These are phyloP conservation scores for Cystofilobasidium capitatum DNA, from an alignment of 768 basidiomycete genomes.

Conservation along the genomic window DNA sequence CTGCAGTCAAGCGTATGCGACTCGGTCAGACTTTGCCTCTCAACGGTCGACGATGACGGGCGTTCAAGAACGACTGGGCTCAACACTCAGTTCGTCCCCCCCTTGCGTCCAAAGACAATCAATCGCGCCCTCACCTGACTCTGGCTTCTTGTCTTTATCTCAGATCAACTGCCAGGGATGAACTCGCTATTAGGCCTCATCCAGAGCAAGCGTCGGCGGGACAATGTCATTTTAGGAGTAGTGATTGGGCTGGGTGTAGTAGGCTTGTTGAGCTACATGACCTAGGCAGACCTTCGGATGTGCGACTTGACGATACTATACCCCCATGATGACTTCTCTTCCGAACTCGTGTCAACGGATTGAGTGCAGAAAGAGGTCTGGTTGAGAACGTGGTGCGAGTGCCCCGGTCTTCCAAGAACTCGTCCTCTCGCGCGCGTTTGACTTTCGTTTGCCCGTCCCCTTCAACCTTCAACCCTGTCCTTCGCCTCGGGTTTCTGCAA, in stretches of 20 bases:
- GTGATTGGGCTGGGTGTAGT: slow-evolving; percentile 80
- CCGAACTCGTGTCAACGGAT: too few species aligned
- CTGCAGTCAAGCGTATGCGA: slow-evolving; percentile 88
- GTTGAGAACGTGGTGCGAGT: not conserved
- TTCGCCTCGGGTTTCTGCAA: too few species aligned
- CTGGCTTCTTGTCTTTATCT: not conserved
- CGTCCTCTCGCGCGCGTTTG: not conserved
- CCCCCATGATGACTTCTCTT: slow-evolving; percentile 5
- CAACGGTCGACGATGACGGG: slow-evolving; percentile 65
- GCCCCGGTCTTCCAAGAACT: not conserved
- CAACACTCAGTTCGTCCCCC: slow-evolving; percentile 61
- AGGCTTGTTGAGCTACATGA: slow-evolving; percentile 48
- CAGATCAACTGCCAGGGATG: slow-evolving; percentile 87
- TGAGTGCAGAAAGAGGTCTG: not conserved
- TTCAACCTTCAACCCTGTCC: not conserved
- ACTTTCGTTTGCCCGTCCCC: not conserved
- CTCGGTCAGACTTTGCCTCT: slow-evolving; percentile 77
- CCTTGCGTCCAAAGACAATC: not conserved
- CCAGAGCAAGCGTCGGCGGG: slow-evolving; percentile 75
- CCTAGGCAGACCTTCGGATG: slow-evolving; percentile 12
- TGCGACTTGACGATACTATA: slow-evolving; percentile 33
- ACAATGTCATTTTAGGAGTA: slow-evolving; percentile 76
- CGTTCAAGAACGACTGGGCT: slow-evolving; percentile 74
- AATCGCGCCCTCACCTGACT: not conserved
- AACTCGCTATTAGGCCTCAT: slow-evolving; percentile 87